Base-by-base conservation (phyloP, 2,329 filamentous ascomycete species). In the Apiospora hydei region DNA sequence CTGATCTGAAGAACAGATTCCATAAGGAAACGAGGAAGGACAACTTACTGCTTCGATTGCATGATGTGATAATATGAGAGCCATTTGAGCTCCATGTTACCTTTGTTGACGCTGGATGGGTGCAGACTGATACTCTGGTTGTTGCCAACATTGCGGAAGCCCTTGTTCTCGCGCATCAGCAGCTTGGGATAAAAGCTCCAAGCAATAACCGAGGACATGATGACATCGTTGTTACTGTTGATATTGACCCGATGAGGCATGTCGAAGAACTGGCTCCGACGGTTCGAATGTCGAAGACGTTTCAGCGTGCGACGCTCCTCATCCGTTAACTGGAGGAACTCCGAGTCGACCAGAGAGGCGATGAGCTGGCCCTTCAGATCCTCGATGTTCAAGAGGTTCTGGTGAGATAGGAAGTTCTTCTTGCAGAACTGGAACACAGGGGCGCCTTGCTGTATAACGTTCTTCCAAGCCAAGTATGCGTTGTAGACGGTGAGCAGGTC, bases 161-260 rank as follows among this genome's bases (percentile, higher is more conserved):
- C 94, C 84, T 95, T 97, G 38, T 85, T 85, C 30, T 98, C 95
- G 71, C 93, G 90, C 38, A 93, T 90, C 4, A 98, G 88, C 21
- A 99, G 88, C 78, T 98, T 98, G 0, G 96, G 96, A 78, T 99
- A 98, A 84, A 99, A 98, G 70, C 94, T 95, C 90, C 94, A 97
- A 0, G 95, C 93, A 76, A 98, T 93, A 57, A 98, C 93, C 0
- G 95, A 93, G 73, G 92, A 90, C 7, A 94, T 88, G 34, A 98
- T 87, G 0, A 91, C 78, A 76, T 99, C 95, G 74, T 97, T 96
- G 71, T 92, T 88, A 74, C 93, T 95, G 79, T 96, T 93, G 43
- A 86, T 82, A 77, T 96, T 92, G 75, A 94, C 91, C 14, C 92
- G 87, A 64, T 91, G 86, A 0, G 95, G 96, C 0, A 98, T 87